Base-by-base conservation (phyloP, 345 rosid species). In the Populus davidiana region DNA sequence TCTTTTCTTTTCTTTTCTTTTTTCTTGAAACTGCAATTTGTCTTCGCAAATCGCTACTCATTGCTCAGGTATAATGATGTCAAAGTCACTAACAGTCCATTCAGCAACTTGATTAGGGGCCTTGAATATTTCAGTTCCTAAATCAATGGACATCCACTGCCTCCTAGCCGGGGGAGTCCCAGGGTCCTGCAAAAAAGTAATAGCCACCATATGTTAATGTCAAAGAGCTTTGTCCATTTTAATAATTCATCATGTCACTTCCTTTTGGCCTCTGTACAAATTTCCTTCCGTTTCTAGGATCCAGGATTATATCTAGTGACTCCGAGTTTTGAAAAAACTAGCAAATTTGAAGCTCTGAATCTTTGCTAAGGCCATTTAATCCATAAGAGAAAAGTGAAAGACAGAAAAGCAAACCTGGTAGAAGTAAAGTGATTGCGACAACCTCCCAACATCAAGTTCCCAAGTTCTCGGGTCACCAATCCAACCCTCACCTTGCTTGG, bases 361-460 rank as follows among this genome's bases (percentile, higher is more conserved):
- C 50, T 14, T 18, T 14, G 1, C 16, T 4, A 3, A 47, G 50
- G 50, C 16, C 50, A 12, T 47, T 47, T 13, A 3, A 47, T 47
- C 50, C 50, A 12, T 47, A 47, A 47, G 50, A 47, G 50, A 14
- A 47, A 47, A 12, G 50, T 47, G 1, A 31, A 9, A 11, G 17
- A 16, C 18, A 50, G 1, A 29, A 39, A 61, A n/a, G 25, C 69
- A 67, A 66, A 79, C 82, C 82, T 79, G 82, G 62, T 79, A 79
- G 50, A 79, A 79, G 75, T 79, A 79, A 5, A 79, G 82, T 44
- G 78, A 79, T 61, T 79, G 43, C 13, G 82, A 69, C 71, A 79
- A 62, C 71, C 78, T 74, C 31, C 82, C 82, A 69, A 79, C 82
- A 70, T 79, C 82, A 61, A 79, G 78, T 44, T 79, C 78, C 82